Percentiles rank a stretch among this genome's conserved stretches.
These are phyloP conservation scores for Geotrichum klebahnii DNA, from an alignment of 1,139 yeast genomes.

Conservation along the genomic window DNA sequence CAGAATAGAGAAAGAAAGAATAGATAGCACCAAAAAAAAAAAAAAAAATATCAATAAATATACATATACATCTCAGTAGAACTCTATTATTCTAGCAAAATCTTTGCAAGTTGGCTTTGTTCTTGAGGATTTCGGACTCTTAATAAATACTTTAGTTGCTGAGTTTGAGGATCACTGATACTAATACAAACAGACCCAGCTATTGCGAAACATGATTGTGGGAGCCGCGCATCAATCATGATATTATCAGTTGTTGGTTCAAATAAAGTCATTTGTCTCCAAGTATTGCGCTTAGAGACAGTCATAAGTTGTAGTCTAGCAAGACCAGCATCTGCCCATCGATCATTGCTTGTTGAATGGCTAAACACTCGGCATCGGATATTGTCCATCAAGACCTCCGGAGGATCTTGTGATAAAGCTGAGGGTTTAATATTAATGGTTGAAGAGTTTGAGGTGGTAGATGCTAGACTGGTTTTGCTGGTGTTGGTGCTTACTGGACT, in stretches of 20 bases:
- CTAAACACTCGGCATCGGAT: slow-evolving; percentile 29
- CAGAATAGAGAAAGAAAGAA: too few species aligned
- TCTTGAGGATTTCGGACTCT: slow-evolving; percentile 7
- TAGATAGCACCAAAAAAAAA: too few species aligned
- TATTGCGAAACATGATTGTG: slow-evolving; percentile 8
- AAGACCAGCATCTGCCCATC: slow-evolving; percentile 27
- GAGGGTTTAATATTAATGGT: too few species aligned
- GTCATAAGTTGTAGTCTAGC: slow-evolving; percentile 28
- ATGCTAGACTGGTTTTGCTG: not conserved
- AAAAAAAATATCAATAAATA: too few species aligned
- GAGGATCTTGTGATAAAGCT: not conserved
- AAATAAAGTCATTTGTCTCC: slow-evolving; percentile 10
- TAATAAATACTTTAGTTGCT: slow-evolving; percentile 10
- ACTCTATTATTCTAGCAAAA: too few species aligned
- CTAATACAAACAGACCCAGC: slow-evolving; percentile 18
- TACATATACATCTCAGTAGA: too few species aligned
- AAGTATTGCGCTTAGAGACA: slow-evolving; percentile 20
- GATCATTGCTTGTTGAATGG: slow-evolving; percentile 5
- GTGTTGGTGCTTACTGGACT: not conserved
- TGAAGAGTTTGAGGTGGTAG: not conserved
- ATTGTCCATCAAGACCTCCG: slow-evolving; percentile 28
- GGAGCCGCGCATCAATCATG: slow-evolving; percentile 13
- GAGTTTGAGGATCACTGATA: slow-evolving; percentile 11
- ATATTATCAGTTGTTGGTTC: slow-evolving; percentile 1
- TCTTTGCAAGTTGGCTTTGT: slow-evolving; percentile 14